A percentile compares a stretch with the other conserved stretches of the same genome.
Conservation (phyloP, 176 grass and related monocot species). For the Raddia guianensis region DNA sequence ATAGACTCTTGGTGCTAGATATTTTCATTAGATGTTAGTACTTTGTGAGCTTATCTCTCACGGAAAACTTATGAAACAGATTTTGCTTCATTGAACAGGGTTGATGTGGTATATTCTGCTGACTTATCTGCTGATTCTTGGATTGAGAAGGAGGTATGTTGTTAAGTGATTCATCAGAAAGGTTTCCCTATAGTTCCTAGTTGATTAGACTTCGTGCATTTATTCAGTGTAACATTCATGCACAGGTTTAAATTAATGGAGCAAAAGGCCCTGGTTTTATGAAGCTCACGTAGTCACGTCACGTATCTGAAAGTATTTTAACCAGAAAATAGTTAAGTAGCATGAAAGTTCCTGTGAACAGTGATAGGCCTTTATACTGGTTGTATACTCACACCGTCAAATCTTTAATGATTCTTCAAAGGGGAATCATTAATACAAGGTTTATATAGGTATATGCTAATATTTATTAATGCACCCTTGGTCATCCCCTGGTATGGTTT, state of each 20-base stretch:
- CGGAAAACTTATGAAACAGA: constrained; percentile 4
- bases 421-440: not conserved
- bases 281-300: no score
- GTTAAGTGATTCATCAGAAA: constrained; percentile 33
- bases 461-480: constrained; percentile 1
- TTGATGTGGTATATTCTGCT: constrained; percentile 80
- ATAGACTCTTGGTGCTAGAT: constrained; percentile 20
- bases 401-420: not conserved
- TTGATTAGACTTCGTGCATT: not conserved
- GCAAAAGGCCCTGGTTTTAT: not conserved
- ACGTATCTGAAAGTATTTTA: constrained; percentile 11
- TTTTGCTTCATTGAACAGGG: constrained; percentile 60
- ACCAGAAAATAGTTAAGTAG: constrained; percentile 9
- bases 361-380: not conserved
- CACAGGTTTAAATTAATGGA: not conserved
- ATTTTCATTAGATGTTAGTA: constrained; percentile 11
- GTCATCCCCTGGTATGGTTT: not conserved
- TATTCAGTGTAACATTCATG: not conserved
- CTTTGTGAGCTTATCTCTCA: not conserved
- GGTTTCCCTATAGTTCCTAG: constrained; percentile 23
- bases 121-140: constrained; percentile 81
- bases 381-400: not conserved
- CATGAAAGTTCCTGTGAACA: not conserved
- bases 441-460: not conserved
- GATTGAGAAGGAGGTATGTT: constrained; percentile 87